These are phyloP conservation scores for Pestalotiopsis sp. DNA, from an alignment of 2,329 filamentous ascomycete species.

Conservation along the genomic window DNA sequence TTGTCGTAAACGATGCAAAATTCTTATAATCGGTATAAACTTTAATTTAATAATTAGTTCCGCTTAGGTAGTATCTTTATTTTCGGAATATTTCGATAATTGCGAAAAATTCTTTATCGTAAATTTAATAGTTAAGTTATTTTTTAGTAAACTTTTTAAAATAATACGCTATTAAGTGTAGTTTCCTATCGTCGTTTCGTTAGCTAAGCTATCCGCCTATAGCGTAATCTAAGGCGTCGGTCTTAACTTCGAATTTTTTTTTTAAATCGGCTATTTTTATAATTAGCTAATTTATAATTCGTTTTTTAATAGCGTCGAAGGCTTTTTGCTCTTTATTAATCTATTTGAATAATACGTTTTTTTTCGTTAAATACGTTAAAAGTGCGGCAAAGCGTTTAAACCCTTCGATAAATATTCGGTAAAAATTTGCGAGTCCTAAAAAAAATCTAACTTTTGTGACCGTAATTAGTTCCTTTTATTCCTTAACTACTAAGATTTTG, in stretches of 20 bases:
- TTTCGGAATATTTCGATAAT: too few species aligned
- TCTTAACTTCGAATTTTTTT: too few species aligned
- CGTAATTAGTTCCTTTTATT: neutral
- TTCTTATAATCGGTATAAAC: neutral
- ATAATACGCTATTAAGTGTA: neutral
- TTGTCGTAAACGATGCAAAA: too few species aligned
- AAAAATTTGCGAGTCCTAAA: neutral
- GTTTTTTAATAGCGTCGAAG: neutral
- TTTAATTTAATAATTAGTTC: neutral
- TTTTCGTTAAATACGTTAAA: too few species aligned
- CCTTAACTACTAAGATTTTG: neutral
- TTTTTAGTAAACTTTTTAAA: neutral
- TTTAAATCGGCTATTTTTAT: neutral
- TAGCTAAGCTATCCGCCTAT: too few species aligned
- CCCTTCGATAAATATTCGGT: neutral
- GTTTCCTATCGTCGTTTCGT: fast-evolving
- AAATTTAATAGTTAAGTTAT: neutral
- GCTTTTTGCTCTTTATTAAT: too few species aligned
- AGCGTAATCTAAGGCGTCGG: too few species aligned
- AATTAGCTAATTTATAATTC: neutral
- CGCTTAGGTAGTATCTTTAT: too few species aligned
- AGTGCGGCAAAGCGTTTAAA: fast-evolving
- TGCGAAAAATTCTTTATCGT: neutral
- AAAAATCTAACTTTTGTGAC: neutral
- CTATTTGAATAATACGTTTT: too few species aligned